These are phyloP conservation scores for Aspergillus aculeatus DNA, from an alignment of 2,329 filamentous ascomycete genomes.

Conservation along the genomic window DNA sequence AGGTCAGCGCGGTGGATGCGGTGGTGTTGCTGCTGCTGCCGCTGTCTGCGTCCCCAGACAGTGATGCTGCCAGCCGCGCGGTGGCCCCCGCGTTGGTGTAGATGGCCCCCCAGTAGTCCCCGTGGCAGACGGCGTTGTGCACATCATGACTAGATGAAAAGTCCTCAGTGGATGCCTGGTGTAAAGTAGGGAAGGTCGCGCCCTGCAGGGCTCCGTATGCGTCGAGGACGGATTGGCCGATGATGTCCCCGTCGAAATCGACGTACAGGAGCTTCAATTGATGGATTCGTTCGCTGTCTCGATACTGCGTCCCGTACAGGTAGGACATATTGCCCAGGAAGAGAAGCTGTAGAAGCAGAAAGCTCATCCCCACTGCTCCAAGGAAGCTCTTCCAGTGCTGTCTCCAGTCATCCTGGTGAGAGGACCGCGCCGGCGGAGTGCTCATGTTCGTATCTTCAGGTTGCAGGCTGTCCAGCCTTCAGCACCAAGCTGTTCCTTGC, in stretches of 20 bases:
- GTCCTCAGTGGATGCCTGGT: not conserved
- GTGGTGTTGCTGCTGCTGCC: slow-evolving; percentile 10
- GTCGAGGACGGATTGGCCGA: slow-evolving; percentile 27
- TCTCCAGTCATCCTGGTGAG: too few relatives aligned
- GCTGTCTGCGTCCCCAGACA: too few relatives aligned
- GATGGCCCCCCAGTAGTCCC: slow-evolving; percentile 29
- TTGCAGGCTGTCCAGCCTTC: too few relatives aligned
- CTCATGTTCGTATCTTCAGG: too few relatives aligned
- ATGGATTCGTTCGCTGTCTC: slow-evolving; percentile 21
- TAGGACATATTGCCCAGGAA: slow-evolving; percentile 20
- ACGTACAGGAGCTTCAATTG: slow-evolving; percentile 30
- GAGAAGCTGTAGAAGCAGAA: slow-evolving; percentile 14
- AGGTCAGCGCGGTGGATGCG: slow-evolving; percentile 36
- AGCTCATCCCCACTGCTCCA: too few relatives aligned
- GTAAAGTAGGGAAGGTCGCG: slow-evolving; percentile 8
- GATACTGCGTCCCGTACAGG: slow-evolving; percentile 16
- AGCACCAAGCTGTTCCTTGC: too few relatives aligned
- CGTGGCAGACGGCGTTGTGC: slow-evolving; percentile 12
- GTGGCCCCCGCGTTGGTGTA: slow-evolving; percentile 11
- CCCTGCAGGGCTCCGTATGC: slow-evolving; percentile 23
- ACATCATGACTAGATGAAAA: slow-evolving; percentile 8
- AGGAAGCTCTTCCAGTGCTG: too few relatives aligned
- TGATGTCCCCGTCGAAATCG: slow-evolving; percentile 32
- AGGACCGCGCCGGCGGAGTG: too few relatives aligned
- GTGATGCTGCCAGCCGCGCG: too few relatives aligned